phyloP scores from a whole-genome alignment of 495 filamentous ascomycete species.

The Eremomyces bilateralis region DNA sequence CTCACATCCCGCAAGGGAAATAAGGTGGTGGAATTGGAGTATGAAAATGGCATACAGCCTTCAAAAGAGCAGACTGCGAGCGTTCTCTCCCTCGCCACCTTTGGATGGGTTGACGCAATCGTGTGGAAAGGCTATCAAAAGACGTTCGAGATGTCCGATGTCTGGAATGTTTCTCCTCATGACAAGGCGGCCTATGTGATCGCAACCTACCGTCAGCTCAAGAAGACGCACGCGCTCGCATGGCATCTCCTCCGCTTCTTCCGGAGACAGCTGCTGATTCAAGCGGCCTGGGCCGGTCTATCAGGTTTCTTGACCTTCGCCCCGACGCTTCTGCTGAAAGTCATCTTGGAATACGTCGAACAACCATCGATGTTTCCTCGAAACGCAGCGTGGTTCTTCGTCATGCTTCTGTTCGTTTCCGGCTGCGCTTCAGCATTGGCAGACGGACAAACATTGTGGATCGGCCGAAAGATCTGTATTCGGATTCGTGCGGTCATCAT shows the following conservation, averaged over 20 bases:
- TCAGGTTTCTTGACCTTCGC: slow-evolving; percentile 68
- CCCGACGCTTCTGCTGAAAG: slow-evolving; percentile 74
- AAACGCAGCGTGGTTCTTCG: slow-evolving; percentile 92
- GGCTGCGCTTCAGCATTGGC: slow-evolving; percentile 55
- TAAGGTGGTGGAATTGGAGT: slow-evolving; percentile 65
- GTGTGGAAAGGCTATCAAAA: slow-evolving; percentile 82
- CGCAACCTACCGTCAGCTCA: slow-evolving; percentile 59
- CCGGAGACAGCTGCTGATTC: slow-evolving; percentile 47
- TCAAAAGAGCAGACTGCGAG: slow-evolving; percentile 70
- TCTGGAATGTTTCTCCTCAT: slow-evolving; percentile 78
- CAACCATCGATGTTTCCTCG: slow-evolving; percentile 52
- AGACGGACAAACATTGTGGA: slow-evolving; percentile 76
- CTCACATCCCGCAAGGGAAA: slow-evolving; percentile 78
- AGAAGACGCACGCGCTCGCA: slow-evolving; percentile 62
- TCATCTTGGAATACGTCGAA: slow-evolving; percentile 85
- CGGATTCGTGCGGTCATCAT: slow-evolving; percentile 84
- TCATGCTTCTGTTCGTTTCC: slow-evolving; percentile 68
- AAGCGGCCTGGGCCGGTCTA: slow-evolving; percentile 59
- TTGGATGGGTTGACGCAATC: slow-evolving; percentile 75
- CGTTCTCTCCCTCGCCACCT: slow-evolving; percentile 69
- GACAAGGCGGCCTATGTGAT: slow-evolving; percentile 70
- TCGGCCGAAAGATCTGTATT: slow-evolving; percentile 85
- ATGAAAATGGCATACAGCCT: slow-evolving; percentile 70
- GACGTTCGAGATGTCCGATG: slow-evolving; percentile 55
- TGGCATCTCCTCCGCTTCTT: slow-evolving; percentile 75